phyloP scores from a whole-genome alignment of 2,329 filamentous ascomycete species.

The Talaromyces sp. region DNA sequence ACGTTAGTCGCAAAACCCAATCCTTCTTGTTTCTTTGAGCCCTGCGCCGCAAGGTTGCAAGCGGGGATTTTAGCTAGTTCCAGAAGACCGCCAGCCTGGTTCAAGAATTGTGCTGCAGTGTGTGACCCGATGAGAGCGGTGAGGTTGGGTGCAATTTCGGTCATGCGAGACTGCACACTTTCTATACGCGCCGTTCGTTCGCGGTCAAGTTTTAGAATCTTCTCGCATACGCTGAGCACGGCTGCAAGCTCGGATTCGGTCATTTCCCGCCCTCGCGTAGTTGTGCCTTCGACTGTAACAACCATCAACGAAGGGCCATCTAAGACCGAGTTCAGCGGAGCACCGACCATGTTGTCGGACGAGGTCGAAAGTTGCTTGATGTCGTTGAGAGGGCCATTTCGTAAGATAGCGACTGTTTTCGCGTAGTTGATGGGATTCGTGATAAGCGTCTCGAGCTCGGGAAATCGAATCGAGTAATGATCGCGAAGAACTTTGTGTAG shows the following conservation, averaged over 20 bases:
- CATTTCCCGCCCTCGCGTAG: conserved; percentile 75
- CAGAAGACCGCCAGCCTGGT: conserved; percentile 81
- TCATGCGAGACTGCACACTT: conserved; percentile 97
- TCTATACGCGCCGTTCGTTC: conserved; percentile 83
- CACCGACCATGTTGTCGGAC: conserved; percentile 70
- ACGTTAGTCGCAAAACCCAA: conserved; percentile 89
- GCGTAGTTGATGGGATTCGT: conserved; percentile 92
- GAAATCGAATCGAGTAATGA: conserved; percentile 90
- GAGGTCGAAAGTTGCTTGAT: conserved; percentile 76
- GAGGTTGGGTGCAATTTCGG: conserved; percentile 88
- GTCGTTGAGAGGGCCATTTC: conserved; percentile 84
- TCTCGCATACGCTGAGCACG: conserved; percentile 74
- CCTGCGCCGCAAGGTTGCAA: conserved; percentile 86
- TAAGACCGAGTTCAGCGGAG: conserved; percentile 71
- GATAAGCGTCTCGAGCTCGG: conserved; percentile 84
- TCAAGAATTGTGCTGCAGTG: conserved; percentile 93
- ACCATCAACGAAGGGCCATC: conserved; percentile 92
- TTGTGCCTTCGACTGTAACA: conserved; percentile 89
- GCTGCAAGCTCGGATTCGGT: conserved; percentile 67
- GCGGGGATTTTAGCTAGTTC: conserved; percentile 88
- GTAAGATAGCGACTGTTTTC: conserved; percentile 87
- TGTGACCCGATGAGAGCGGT: conserved; percentile 86
- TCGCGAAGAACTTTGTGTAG: conserved; percentile 97
- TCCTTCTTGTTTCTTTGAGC: conserved; percentile 78
- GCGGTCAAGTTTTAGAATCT: conserved; percentile 79